Base-by-base conservation (phyloP, 768 basidiomycete genomes). In the Tubosaeta sp. region DNA sequence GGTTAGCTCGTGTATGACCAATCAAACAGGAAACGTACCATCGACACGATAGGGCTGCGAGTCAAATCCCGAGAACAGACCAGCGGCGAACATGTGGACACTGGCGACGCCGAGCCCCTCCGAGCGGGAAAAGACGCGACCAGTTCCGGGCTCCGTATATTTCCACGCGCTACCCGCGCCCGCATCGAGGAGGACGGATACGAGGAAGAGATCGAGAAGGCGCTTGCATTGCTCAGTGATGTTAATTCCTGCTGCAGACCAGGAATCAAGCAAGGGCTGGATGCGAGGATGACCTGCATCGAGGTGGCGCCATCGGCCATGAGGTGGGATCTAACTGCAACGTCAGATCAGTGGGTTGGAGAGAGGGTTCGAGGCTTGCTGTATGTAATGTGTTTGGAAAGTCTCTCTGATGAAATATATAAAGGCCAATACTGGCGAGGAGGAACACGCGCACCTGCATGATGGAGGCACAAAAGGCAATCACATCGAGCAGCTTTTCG, bases 111-210 rank as follows among this genome's bases (percentile, higher is more conserved):
- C 95, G 6, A 99, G 71, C 0, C 95, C 95, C 63, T 84, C 90
- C 6, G 80, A 94, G 59, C 87, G 77, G 46, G 72, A 63, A 66
- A 83, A 92, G 0, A 67, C 72, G 49, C 73, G 61, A 0, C 78
- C 80, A 0, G 80, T 77, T 0, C 64, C 70, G 6, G 75, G 66
- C 51, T 94, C 93, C 7, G 70, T 74, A 68, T 87, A 98, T 11
- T 68, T 69, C 94, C 94, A 98, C 1, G 70, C 61, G 49, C 80
- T 85, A 0, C 94, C 95, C 0, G 94, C 95, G 1, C 94, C 94
- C 0, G 94, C 95, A 60, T 98, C 95, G 31, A 99, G 82, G 13
- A 98, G 77, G 8, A 98, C 95, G 11, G 92, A 93, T 27, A 91
- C 87, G 48, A 84, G 71, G 72, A 94, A 94, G 35, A 96, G 80